Percentiles rank a stretch among this genome's conserved stretches.
These are phyloP conservation scores for Salix koriyanagi DNA, from an alignment of 345 rosid species.

Conservation along the genomic window DNA sequence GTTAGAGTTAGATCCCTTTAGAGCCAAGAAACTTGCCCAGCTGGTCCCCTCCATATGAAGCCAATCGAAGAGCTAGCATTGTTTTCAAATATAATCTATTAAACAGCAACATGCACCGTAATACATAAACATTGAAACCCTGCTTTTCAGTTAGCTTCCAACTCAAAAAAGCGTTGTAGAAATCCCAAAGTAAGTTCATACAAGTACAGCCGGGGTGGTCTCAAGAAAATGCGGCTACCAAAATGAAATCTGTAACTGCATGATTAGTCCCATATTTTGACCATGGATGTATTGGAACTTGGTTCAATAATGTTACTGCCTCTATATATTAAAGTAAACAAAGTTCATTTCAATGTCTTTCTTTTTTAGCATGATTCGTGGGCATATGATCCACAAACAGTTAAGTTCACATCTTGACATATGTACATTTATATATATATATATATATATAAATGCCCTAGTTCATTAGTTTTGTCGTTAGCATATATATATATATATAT, in stretches of 20 bases:
- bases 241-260: slow-evolving; percentile 15
- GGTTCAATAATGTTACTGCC: neutral
- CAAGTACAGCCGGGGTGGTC: slow-evolving; percentile 46
- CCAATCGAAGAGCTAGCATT: slow-evolving; percentile 27
- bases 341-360: slow-evolving; percentile 14
- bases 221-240: slow-evolving; percentile 71
- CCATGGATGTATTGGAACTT: neutral
- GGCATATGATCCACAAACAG: slow-evolving; percentile 18
- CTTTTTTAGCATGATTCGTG: slow-evolving; percentile 8
- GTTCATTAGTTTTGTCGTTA: slow-evolving; percentile 9
- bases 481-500: no score
- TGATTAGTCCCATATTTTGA: slow-evolving; percentile 19
- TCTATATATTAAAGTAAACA: neutral
- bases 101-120: neutral
- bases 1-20: slow-evolving; percentile 3
- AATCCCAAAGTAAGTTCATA: slow-evolving; percentile 4
- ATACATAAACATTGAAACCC: neutral
- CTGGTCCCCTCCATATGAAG: slow-evolving; percentile 44
- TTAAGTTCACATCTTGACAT: slow-evolving; percentile 35
- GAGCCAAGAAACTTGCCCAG: slow-evolving; percentile 21
- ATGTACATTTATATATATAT: slow-evolving; percentile 12
- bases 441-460: no score
- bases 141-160: slow-evolving; percentile 25
- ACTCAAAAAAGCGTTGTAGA: slow-evolving; percentile 19
- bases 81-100: neutral